A percentile compares a stretch with the other conserved stretches of the same genome.
Evolutionary conservation across 1,139 yeast genomes (phyloP).

Genomic region (Kodamaea plutei): DNA sequence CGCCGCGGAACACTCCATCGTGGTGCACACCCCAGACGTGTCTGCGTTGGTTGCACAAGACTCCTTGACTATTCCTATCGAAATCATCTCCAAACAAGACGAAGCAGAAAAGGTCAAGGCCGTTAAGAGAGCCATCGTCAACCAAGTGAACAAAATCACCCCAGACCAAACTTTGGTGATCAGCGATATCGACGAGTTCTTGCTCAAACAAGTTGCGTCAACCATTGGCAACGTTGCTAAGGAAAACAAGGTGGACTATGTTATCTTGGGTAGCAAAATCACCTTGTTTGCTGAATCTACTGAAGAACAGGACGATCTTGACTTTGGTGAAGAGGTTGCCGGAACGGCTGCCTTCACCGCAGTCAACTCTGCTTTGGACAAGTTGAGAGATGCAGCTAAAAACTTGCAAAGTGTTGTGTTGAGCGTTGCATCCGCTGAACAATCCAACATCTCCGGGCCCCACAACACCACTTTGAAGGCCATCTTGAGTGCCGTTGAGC

Average conservation of each 20-base stretch:
- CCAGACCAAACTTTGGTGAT: constrained; percentile 62
- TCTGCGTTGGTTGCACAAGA: constrained; percentile 18
- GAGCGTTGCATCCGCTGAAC: constrained; percentile 52
- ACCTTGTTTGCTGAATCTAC: constrained; percentile 33
- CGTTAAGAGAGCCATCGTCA: constrained; percentile 64
- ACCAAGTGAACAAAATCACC: constrained; percentile 64
- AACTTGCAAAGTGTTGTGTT: constrained; percentile 51
- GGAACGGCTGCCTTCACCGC: constrained; percentile 35
- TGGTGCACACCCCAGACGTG: constrained; percentile 50
- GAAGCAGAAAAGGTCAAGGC: constrained; percentile 32
- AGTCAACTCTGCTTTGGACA: constrained; percentile 49
- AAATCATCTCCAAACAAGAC: constrained; percentile 32
- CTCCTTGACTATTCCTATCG: constrained; percentile 34
- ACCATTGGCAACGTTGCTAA: constrained; percentile 44
- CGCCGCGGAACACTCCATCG: constrained; percentile 45
- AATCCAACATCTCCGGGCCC: constrained; percentile 55
- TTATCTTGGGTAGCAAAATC: constrained; percentile 46
- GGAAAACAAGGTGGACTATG: constrained; percentile 48
- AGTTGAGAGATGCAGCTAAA: constrained; percentile 56
- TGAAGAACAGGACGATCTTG: constrained; percentile 32
- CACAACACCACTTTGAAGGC: constrained; percentile 53
- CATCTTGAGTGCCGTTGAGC: constrained; percentile 38
- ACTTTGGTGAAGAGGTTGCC: constrained; percentile 24
- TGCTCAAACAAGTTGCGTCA: constrained; percentile 49
- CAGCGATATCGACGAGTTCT: constrained; percentile 67